Evolutionary conservation across 2,329 filamentous ascomycete genomes (phyloP).

Genomic region (Clonostachys chloroleuca): DNA sequence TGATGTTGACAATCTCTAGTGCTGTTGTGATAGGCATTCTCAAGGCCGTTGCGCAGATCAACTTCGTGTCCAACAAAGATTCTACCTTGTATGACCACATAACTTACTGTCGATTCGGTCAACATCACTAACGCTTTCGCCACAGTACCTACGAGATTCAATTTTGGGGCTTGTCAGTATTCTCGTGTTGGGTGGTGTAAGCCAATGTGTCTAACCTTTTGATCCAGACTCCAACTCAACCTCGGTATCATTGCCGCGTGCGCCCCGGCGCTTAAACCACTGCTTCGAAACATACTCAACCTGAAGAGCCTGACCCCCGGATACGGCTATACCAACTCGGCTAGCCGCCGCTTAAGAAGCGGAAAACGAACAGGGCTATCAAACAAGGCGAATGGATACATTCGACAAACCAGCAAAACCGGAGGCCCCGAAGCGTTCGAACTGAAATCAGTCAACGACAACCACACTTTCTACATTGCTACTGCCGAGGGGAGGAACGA

Average conservation of each 20-base stretch:
- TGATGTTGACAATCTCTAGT: constrained; percentile 8
- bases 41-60: constrained; percentile 28
- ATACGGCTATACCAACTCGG: no score
- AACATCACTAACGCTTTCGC: neutral
- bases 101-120: neutral
- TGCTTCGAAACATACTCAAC: constrained; percentile 18
- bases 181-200: neutral
- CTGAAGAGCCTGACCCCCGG: neutral
- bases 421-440: no score
- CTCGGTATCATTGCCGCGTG: constrained; percentile 32
- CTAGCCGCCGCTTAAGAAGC: no score
- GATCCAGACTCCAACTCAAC: constrained; percentile 29
- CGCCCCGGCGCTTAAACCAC: constrained; percentile 28
- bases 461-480: no score
- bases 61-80: constrained; percentile 14
- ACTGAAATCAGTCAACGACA: no score
- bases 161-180: neutral
- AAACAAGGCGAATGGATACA: no score
- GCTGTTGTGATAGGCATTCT: constrained; percentile 31
- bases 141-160: neutral
- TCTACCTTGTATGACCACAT: constrained; percentile 15
- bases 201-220: neutral
- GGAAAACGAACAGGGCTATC: no score
- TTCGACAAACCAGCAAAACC: no score
- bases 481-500: no score